Conservation (phyloP, 1,284 basidiomycete genomes). For the Leccinum subrobustum region DNA sequence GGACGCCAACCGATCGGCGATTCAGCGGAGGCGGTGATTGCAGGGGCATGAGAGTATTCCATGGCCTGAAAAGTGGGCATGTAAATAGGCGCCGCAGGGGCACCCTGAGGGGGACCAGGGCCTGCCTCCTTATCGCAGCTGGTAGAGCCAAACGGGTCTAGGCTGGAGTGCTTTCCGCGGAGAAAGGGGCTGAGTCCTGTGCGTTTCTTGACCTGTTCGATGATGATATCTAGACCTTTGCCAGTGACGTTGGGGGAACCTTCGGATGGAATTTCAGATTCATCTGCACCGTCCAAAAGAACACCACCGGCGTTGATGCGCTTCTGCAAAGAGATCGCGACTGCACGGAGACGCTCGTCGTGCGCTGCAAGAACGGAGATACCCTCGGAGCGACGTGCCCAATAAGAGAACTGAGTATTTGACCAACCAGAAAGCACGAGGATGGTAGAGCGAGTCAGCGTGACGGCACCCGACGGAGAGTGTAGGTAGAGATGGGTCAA, state of each 20-base stretch:
- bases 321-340: slow-evolving; percentile 41
- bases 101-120: slow-evolving; percentile 31
- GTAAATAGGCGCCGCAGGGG: slow-evolving; percentile 35
- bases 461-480: slow-evolving; percentile 44
- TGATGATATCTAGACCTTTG: slow-evolving; percentile 48
- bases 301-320: slow-evolving; percentile 40
- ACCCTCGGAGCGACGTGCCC: slow-evolving; percentile 48
- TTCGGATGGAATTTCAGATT: slow-evolving; percentile 22
- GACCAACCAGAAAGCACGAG: slow-evolving; percentile 50
- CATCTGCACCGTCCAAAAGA: slow-evolving; percentile 30
- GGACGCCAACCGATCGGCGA: slow-evolving; percentile 28
- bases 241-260: slow-evolving; percentile 41
- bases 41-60: slow-evolving; percentile 40
- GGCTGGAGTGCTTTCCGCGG: slow-evolving; percentile 49
- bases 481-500: slow-evolving; percentile 39
- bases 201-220: slow-evolving; percentile 49
- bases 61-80: slow-evolving; percentile 50
- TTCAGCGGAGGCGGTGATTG: slow-evolving; percentile 31
- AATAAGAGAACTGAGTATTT: slow-evolving; percentile 52
- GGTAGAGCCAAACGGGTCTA: slow-evolving; percentile 47
- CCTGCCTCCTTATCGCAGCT: slow-evolving; percentile 37
- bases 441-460: slow-evolving; percentile 46
- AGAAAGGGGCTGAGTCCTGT: slow-evolving; percentile 48
- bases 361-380: slow-evolving; percentile 43
- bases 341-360: slow-evolving; percentile 40